Conservation (phyloP, 345 rosid genomes). For the Theobroma cacao region DNA sequence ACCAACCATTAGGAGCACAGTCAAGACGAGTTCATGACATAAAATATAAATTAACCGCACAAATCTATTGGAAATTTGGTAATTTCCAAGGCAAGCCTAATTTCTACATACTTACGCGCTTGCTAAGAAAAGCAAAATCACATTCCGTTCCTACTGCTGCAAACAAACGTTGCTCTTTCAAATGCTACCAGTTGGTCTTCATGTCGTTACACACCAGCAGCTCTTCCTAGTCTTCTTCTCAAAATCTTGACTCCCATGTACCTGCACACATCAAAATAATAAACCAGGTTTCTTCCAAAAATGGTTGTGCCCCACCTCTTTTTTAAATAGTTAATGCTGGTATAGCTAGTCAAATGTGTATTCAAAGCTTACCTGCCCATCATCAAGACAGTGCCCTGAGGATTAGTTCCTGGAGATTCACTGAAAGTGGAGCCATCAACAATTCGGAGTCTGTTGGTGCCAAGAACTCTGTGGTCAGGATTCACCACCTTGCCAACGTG, state of each 20-base stretch:
- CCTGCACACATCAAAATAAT: conserved; percentile 43
- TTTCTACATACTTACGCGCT: conserved; percentile 10
- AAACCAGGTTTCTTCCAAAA: not conserved
- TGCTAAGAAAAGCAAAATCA: conserved; percentile 4
- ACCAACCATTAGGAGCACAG: conserved; percentile 4
- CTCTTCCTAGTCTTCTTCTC: conserved; percentile 62
- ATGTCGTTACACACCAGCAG: conserved; percentile 45
- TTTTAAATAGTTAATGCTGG: conserved; percentile 4
- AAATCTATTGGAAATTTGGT: not conserved
- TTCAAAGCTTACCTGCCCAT: conserved; percentile 80
- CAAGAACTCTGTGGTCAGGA: conserved; percentile 53
- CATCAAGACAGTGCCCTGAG: conserved; percentile 96
- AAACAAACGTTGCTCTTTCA: not conserved
- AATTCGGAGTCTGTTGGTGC: conserved; percentile 63
- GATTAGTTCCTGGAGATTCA: conserved; percentile 95
- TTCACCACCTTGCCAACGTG: conserved; percentile 79
- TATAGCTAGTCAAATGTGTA: not conserved
- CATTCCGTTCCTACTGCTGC: conserved; percentile 1
- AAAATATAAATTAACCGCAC: not conserved
- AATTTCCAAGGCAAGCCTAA: conserved; percentile 1
- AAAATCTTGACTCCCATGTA: conserved; percentile 88
- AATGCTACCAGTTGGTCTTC: not conserved
- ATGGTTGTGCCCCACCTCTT: not conserved
- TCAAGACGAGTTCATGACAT: not conserved
- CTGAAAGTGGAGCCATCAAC: conserved; percentile 79